Evolutionary conservation across 1,139 yeast species (phyloP).

Genomic region (Sporopachydermia cereana): DNA sequence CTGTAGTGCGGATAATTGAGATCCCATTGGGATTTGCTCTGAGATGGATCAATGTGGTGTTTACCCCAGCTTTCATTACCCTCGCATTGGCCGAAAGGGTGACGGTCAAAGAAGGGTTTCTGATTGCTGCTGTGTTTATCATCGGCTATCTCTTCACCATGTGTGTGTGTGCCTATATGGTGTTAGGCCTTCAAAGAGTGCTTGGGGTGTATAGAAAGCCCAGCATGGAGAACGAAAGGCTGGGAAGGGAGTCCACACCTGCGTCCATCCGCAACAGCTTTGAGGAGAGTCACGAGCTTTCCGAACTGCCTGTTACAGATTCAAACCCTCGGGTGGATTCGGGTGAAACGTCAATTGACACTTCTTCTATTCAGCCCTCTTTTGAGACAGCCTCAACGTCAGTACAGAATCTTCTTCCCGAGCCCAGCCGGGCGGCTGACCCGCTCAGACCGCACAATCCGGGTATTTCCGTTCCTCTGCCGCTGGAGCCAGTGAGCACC

Average conservation of each 20-base stretch:
- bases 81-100: conserved; percentile 57
- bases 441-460: conserved; percentile 16
- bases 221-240: conserved; percentile 19
- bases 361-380: too few species aligned
- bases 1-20: conserved; percentile 37
- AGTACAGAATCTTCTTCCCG: conserved; percentile 15
- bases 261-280: too few species aligned
- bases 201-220: conserved; percentile 14
- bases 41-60: conserved; percentile 69
- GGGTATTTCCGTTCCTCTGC: conserved; percentile 12
- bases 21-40: conserved; percentile 60
- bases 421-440: conserved; percentile 13
- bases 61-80: conserved; percentile 65
- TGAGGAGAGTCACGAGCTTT: too few species aligned
- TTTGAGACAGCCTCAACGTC: conserved; percentile 18
- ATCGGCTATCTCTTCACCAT: conserved; percentile 48
- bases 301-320: too few species aligned
- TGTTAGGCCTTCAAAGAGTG: conserved; percentile 29
- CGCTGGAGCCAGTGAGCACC: neutral
- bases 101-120: conserved; percentile 54
- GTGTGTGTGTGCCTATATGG: conserved; percentile 36
- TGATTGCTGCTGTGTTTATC: conserved; percentile 63
- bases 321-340: too few species aligned
- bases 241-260: too few species aligned
- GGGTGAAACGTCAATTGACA: too few species aligned